A percentile compares a stretch with the other conserved stretches of the same genome.
Conservation (phyloP, 2,329 filamentous ascomycete species). For the Microdochium bolleyi region DNA sequence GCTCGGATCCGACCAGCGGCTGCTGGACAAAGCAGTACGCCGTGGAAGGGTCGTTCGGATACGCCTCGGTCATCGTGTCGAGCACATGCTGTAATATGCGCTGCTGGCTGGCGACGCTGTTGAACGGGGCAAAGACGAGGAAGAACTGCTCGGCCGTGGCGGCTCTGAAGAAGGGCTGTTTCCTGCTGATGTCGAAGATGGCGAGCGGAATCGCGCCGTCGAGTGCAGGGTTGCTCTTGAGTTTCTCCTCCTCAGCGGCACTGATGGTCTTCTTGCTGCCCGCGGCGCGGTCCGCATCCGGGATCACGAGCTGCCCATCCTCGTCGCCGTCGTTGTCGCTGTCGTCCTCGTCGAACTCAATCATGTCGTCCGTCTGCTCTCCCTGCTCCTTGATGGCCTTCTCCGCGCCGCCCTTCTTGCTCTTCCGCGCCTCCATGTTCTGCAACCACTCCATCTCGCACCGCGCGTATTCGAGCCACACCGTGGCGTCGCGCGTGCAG, state of each 20-base stretch:
- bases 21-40: constrained; percentile 65
- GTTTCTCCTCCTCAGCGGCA: constrained; percentile 34
- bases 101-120: constrained; percentile 52
- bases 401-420: constrained; percentile 30
- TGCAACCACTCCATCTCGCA: constrained; percentile 89
- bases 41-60: constrained; percentile 53
- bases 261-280: constrained; percentile 34
- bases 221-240: constrained; percentile 73
- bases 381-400: constrained; percentile 48
- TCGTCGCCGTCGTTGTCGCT: constrained; percentile 34
- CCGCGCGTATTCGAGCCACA: constrained; percentile 89
- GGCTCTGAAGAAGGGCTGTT: constrained; percentile 63
- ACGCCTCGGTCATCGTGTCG: constrained; percentile 49
- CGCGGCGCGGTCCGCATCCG: constrained; percentile 31
- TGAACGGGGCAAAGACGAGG: constrained; percentile 66
- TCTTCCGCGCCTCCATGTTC: constrained; percentile 67
- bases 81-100: constrained; percentile 70
- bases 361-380: constrained; percentile 36
- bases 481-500: constrained; percentile 61
- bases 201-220: constrained; percentile 90
- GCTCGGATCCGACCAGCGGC: constrained; percentile 58
- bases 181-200: constrained; percentile 80
- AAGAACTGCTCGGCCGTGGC: constrained; percentile 71
- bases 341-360: constrained; percentile 33
- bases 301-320: constrained; percentile 30